phyloP scores from a whole-genome alignment of 768 basidiomycete species.

The Holtermanniella nyarrowii region DNA sequence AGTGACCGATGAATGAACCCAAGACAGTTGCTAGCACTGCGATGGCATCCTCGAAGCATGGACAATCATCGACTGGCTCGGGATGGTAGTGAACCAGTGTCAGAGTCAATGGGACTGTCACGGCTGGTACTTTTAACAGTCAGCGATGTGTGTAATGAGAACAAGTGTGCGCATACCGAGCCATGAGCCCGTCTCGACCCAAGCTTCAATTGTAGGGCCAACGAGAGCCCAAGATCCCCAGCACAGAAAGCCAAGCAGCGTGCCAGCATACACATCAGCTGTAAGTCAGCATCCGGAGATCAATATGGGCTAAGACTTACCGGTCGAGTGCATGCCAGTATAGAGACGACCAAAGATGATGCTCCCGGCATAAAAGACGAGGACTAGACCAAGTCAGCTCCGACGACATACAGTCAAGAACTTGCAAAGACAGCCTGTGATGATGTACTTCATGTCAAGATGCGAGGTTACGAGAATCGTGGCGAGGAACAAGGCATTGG shows the following conservation, averaged over 20 bases:
- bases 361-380: constrained; percentile 30
- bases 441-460: too few species aligned
- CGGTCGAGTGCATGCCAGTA: constrained; percentile 40
- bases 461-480: too few species aligned
- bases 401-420: too few species aligned
- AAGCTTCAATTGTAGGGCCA: constrained; percentile 44
- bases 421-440: too few species aligned
- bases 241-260: constrained; percentile 53
- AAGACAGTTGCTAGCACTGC: constrained; percentile 76
- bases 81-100: constrained; percentile 79
- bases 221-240: constrained; percentile 48
- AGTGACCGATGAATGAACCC: constrained; percentile 60
- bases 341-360: constrained; percentile 41
- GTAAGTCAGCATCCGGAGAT: not conserved
- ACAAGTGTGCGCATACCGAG: constrained; percentile 7
- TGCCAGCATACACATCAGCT: constrained; percentile 38
- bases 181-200: constrained; percentile 37
- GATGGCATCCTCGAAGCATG: constrained; percentile 95
- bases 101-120: constrained; percentile 46
- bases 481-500: constrained; percentile 61
- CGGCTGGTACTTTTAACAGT: constrained; percentile 18
- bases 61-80: constrained; percentile 90
- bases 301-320: constrained; percentile 10
- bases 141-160: constrained; percentile 20
- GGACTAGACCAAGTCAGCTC: constrained; percentile 13